Evolutionary conservation across 2,329 filamentous ascomycete species (phyloP).

Genomic region (Polychaeton citri): DNA sequence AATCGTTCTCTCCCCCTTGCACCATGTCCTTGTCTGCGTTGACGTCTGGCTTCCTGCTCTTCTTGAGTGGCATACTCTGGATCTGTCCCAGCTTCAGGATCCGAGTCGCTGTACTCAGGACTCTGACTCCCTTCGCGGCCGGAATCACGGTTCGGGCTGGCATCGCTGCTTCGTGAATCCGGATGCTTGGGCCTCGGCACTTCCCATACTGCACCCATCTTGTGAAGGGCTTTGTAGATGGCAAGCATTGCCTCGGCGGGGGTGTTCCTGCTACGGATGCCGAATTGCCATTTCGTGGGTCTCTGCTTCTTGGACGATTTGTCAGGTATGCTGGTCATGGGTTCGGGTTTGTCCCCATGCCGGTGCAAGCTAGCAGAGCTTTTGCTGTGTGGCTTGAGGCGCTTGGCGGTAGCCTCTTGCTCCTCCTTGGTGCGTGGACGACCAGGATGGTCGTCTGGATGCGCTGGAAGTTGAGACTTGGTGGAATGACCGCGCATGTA

Average conservation of each 20-base stretch:
- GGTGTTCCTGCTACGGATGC: slow-evolving; percentile 85
- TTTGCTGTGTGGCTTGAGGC: slow-evolving; percentile 80
- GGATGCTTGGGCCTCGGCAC: slow-evolving; percentile 26
- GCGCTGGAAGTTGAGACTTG: slow-evolving; percentile 18
- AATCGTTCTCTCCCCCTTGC: slow-evolving; percentile 26
- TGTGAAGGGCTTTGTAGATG: slow-evolving; percentile 81
- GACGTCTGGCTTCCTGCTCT: slow-evolving; percentile 20
- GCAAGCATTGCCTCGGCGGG: slow-evolving; percentile 90
- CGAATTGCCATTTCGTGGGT: slow-evolving; percentile 92
- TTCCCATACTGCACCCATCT: slow-evolving; percentile 83
- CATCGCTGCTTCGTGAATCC: slow-evolving; percentile 17
- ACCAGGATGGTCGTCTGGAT: slow-evolving; percentile 21
- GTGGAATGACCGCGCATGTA: slow-evolving; percentile 58
- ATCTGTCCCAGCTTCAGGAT: slow-evolving; percentile 24
- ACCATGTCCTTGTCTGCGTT: slow-evolving; percentile 15
- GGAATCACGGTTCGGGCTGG: slow-evolving; percentile 14
- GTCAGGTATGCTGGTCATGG: slow-evolving; percentile 40
- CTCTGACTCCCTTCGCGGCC: slow-evolving; percentile 15
- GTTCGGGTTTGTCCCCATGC: slow-evolving; percentile 34
- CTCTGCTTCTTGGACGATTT: slow-evolving; percentile 50
- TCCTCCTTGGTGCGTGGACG: slow-evolving; percentile 43
- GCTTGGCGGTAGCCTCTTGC: slow-evolving; percentile 65
- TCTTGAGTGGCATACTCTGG: slow-evolving; percentile 23
- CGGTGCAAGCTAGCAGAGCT: slow-evolving; percentile 18
- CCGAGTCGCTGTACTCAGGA: slow-evolving; percentile 25